Conservation (phyloP, 306 rosid species). For the Leucaena leucocephala region DNA sequence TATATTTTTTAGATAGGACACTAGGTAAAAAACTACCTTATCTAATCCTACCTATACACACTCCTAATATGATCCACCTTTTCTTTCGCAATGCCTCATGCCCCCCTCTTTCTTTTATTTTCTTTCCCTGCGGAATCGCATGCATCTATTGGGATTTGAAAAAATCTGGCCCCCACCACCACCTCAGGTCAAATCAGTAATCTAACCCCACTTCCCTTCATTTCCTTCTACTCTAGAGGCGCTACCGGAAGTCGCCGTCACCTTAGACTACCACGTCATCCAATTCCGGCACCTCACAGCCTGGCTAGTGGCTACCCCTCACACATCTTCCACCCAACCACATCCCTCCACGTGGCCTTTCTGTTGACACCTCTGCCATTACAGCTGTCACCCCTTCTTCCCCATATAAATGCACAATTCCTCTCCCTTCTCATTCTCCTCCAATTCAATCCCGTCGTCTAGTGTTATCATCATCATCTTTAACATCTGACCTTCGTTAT, state of each 20-base stretch:
- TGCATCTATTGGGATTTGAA: too few species aligned
- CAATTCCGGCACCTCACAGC: constrained; percentile 33
- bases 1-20: too few species aligned
- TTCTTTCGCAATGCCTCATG: too few species aligned
- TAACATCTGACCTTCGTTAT: background rate
- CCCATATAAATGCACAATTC: constrained; percentile 37
- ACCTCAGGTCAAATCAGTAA: background rate
- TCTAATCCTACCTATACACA: too few species aligned
- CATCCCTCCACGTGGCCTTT: background rate
- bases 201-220: background rate
- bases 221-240: background rate
- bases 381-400: constrained; percentile 44
- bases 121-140: too few species aligned
- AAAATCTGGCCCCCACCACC: too few species aligned
- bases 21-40: too few species aligned
- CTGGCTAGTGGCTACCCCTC: constrained; percentile 45
- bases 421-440: background rate
- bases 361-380: constrained; percentile 30
- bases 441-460: background rate
- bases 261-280: background rate
- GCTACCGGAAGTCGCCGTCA: constrained; percentile 21
- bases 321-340: constrained; percentile 4
- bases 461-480: too few species aligned
- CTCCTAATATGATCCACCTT: too few species aligned
- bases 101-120: too few species aligned